A percentile compares a stretch with the other conserved stretches of the same genome.
phyloP scores from a whole-genome alignment of 2,329 filamentous ascomycete genomes.

The Apiospora saccharicola region DNA sequence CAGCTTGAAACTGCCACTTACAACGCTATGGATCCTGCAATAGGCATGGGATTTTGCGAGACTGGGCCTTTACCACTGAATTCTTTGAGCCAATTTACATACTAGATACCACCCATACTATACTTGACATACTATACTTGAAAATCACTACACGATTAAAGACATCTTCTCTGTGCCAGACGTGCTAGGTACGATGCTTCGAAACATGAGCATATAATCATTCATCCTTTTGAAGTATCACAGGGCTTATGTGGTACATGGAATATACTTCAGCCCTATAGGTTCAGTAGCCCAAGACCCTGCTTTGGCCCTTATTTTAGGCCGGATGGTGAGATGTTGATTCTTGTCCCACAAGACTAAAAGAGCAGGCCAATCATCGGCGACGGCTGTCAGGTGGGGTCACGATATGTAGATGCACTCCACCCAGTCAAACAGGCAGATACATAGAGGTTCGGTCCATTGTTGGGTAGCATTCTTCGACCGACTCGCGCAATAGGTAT shows the following conservation, averaged over 20 bases:
- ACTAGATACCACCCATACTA: background rate
- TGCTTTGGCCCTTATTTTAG: background rate
- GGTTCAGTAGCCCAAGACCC: background rate
- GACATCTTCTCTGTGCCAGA: no score
- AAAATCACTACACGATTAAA: background rate
- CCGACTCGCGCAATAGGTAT: background rate
- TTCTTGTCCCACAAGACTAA: no score
- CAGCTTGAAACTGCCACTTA: background rate
- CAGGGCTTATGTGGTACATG: background rate
- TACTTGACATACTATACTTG: background rate
- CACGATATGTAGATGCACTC: background rate
- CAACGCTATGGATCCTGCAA: constrained; percentile 1
- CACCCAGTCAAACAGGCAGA: background rate
- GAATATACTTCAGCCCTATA: background rate
- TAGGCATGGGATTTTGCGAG: background rate
- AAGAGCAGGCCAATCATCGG: background rate
- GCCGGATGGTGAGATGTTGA: background rate
- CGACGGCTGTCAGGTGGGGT: background rate
- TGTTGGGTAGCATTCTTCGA: no score
- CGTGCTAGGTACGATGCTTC: background rate
- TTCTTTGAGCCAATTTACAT: background rate
- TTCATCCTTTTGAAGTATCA: background rate
- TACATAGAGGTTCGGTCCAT: background rate
- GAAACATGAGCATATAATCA: no score
- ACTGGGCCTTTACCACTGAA: background rate